Conservation (phyloP, 345 rosid genomes). For the Syzygium aqueum region DNA sequence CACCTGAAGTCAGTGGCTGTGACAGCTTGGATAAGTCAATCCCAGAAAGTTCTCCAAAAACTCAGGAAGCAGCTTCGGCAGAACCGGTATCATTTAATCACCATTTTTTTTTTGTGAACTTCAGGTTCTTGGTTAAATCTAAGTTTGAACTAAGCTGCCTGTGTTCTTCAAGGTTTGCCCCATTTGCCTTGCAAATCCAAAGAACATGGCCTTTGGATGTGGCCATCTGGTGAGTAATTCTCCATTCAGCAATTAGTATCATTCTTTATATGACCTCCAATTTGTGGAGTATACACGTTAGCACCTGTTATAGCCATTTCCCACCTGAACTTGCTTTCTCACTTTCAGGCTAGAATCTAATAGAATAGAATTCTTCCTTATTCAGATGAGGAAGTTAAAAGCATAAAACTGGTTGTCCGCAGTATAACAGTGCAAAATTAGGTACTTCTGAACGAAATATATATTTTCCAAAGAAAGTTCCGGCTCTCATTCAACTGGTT, state of each 20-base stretch:
- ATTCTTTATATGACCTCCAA: neutral
- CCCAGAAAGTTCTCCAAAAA: constrained; percentile 20
- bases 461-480: neutral
- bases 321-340: neutral
- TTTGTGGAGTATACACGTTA: neutral
- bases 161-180: constrained; percentile 67
- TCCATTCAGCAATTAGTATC: neutral
- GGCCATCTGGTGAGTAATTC: constrained; percentile 70
- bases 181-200: constrained; percentile 83
- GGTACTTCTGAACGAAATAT: neutral
- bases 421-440: neutral
- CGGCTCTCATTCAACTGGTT: neutral
- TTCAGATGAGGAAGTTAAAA: neutral
- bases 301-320: neutral
- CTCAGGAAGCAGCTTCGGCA: constrained; percentile 19
- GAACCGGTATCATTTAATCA: constrained; percentile 32
- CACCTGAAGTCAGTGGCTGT: constrained; percentile 53
- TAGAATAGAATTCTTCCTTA: neutral
- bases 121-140: neutral
- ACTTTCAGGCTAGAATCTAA: neutral
- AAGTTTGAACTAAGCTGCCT: neutral
- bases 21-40: constrained; percentile 38
- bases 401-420: neutral
- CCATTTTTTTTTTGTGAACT: neutral
- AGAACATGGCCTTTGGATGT: constrained; percentile 95